Percentiles rank a stretch among this genome's conserved stretches.
phyloP scores from a whole-genome alignment of 805 yeast species.

The Starmerella davenportii region DNA sequence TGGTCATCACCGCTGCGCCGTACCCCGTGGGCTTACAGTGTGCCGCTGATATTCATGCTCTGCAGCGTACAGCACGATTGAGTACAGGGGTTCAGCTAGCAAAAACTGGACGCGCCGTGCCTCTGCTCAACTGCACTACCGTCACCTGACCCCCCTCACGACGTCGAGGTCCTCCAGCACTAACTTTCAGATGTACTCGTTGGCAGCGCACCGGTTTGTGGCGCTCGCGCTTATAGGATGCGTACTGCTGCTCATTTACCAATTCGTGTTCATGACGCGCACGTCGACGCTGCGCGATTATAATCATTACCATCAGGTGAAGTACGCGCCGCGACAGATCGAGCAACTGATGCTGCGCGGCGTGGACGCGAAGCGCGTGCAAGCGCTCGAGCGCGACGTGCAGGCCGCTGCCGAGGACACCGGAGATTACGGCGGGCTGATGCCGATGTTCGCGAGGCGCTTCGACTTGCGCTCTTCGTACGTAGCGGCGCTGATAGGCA shows the following conservation, averaged over 20 bases:
- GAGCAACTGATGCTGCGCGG: constrained; percentile 9
- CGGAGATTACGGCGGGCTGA: background rate
- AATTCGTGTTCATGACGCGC: constrained; percentile 18
- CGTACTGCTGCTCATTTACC: constrained; percentile 13
- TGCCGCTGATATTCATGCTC: too few species aligned
- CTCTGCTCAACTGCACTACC: too few species aligned
- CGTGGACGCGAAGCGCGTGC: background rate
- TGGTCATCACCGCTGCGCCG: too few species aligned
- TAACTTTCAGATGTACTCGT: too few species aligned
- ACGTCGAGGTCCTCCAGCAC: too few species aligned
- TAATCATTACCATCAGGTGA: constrained; percentile 15
- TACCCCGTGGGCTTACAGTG: too few species aligned
- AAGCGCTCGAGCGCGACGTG: background rate
- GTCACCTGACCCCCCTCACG: too few species aligned
- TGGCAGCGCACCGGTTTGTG: constrained; percentile 16
- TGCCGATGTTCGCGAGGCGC: background rate
- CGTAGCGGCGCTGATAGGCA: background rate
- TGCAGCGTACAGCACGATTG: too few species aligned
- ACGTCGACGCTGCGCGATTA: constrained; percentile 18
- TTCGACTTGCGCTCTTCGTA: background rate
- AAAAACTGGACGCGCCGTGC: too few species aligned
- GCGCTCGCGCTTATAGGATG: constrained; percentile 12
- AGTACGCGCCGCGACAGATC: constrained; percentile 9
- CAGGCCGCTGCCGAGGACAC: background rate
- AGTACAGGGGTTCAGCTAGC: too few species aligned